Evolutionary conservation across 2,329 filamentous ascomycete genomes (phyloP), one percentile per base, ranked within the genome.

Genomic region (Fusarium sp.): DNA sequence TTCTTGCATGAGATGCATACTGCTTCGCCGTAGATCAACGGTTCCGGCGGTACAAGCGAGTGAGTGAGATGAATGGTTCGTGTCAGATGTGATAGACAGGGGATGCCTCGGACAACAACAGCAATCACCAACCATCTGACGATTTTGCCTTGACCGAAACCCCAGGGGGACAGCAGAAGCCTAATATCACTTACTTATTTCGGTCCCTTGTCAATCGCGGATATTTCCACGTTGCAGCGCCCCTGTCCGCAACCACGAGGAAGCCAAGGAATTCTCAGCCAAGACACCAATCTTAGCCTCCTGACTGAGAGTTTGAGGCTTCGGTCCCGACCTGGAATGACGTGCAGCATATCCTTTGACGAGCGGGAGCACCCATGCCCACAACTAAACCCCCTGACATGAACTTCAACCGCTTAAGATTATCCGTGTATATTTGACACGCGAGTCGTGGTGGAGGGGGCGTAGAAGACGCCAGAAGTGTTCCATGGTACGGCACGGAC

Each of bases 271-370:
- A 54, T 44, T 39, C 49, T 42, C 50, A 49, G 57, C 40, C 36
- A 64, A 58, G 40, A 50, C 61, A 39, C 42, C 61, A 65, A 53
- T 47, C 51, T 34, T 33, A 22, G 22, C 21, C 31, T 42, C 21
- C 54, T 43, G 31, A 39, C 31, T 36, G 17, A 47, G 38, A 49
- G 28, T 38, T 57, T 62, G 62, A 74, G 72, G 63, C 72, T 72
- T 63, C 63, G 58, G 59, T 57, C 67, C 73, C 63, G 70, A 57
- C 67, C 63, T 64, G 67, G 58, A 65, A 75, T 74, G 73, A 72
- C 72, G 64, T 74, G 72, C 72, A 75, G 69, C 21, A 36, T 31
- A 33, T 26, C 46, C 42, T 50, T 53, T 40, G 51, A 64, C 47
- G 60, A 70, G 65, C 67, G 62, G 67, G 67, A 70, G 60, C 64